phyloP scores from a whole-genome alignment of 1,284 basidiomycete genomes.

The Cutaneotrichosporon curvatum region DNA sequence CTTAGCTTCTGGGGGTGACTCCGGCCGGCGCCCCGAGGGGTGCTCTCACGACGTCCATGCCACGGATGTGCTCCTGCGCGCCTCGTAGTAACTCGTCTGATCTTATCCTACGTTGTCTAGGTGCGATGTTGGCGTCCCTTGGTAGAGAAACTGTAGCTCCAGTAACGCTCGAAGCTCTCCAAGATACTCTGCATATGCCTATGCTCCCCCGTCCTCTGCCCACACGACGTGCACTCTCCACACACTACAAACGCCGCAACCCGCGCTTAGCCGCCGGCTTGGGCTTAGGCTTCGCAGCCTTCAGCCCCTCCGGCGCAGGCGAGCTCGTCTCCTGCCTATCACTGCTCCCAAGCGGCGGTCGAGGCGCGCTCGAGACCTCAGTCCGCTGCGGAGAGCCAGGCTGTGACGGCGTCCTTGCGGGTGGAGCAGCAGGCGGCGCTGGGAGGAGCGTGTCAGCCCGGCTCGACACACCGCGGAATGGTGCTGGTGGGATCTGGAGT shows the following conservation, averaged over 20 bases:
- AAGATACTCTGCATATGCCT: no score
- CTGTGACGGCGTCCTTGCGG: constrained; percentile 2
- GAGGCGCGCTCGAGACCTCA: not conserved
- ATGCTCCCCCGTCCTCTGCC: no score
- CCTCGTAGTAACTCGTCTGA: no score
- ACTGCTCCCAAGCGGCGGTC: constrained; percentile 24
- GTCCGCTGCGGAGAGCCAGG: not conserved
- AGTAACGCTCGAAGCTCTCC: no score
- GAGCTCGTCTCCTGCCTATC: constrained; percentile 32
- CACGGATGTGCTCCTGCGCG: no score
- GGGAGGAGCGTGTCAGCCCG: constrained; percentile 10
- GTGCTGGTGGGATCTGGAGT: constrained; percentile 13
- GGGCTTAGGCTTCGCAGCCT: constrained; percentile 13
- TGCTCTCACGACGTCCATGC: no score
- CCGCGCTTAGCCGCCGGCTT: constrained; percentile 39
- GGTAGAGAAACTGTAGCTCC: no score
- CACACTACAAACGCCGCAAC: constrained; percentile 34
- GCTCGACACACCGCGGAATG: constrained; percentile 11
- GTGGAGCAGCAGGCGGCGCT: constrained; percentile 7
- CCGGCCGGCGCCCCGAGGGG: no score
- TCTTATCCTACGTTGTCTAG: no score
- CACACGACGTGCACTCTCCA: no score
- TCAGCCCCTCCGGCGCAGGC: constrained; percentile 7
- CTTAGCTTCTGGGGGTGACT: no score
- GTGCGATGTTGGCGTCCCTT: no score